Evolutionary conservation across 768 basidiomycete genomes (phyloP), one percentile per base, ranked within the genome.

Genomic region (Phaeotremella skinneri): DNA sequence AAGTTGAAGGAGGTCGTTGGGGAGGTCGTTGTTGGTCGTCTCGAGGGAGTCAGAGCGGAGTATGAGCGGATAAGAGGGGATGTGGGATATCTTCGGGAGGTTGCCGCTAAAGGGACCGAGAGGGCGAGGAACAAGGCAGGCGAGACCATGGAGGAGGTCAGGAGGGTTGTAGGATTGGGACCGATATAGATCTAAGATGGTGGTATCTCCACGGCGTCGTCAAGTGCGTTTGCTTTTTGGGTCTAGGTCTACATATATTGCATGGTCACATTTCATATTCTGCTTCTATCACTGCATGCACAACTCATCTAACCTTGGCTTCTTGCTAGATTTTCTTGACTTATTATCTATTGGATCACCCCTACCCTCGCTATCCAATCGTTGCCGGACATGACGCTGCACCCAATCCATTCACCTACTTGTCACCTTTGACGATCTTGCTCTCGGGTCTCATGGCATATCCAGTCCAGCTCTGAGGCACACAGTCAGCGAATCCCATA

Each of bases 391-490:
- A 41, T 41, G n/a, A n/a, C n/a, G n/a, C n/a, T n/a, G n/a, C n/a
- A n/a, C n/a, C n/a, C n/a, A n/a, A n/a, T n/a, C n/a, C n/a, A n/a
- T n/a, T n/a, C n/a, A n/a, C 45, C 25, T 13, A 25, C 32, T 41
- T 53, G 9, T 61, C 51, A 3, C 75, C 76, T 72, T 85, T 88
- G 42, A 81, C 82, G 37, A 96, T 91, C 60, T 78, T 82, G 77
- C 91, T 93, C 52, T 86, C 81, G 14, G 82, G 69, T 56, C 91
- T 81, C 76, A 82, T 79, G 1, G 91, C 91, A 75, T 96, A 98
- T 2, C 94, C 94, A 1, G 89, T 89, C 94, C 94, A 98, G 27
- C 90, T 91, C 92, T 94, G 66, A 34, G 16, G 37, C 3, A 14
- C 14, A 37, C 21, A 4, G 34, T 20, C 7, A 52, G 65, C 51